Percentiles rank a stretch among this genome's conserved stretches.
Evolutionary conservation across 2,329 filamentous ascomycete genomes (phyloP).

Genomic region (Aspergillus arachidicola): DNA sequence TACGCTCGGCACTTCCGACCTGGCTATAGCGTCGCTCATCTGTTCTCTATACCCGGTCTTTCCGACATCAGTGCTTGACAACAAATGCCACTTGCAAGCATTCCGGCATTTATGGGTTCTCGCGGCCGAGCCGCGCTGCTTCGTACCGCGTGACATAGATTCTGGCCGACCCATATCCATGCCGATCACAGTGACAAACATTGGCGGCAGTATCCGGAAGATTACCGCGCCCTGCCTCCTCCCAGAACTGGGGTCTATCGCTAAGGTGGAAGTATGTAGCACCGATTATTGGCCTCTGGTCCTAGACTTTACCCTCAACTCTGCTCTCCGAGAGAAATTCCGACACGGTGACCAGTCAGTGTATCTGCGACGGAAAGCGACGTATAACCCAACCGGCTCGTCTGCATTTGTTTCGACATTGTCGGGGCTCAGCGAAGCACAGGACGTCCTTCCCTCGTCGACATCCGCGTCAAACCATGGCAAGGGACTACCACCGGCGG

Average conservation of each 20-base stretch:
- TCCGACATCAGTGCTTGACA: slow-evolving; percentile 86
- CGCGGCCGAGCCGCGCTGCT: slow-evolving; percentile 83
- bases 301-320: slow-evolving; percentile 70
- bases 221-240: slow-evolving; percentile 61
- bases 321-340: slow-evolving; percentile 66
- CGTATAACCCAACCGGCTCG: slow-evolving; percentile 62
- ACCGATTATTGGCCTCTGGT: slow-evolving; percentile 79
- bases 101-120: slow-evolving; percentile 98
- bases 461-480: slow-evolving; percentile 25
- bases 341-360: slow-evolving; percentile 67
- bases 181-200: slow-evolving; percentile 68
- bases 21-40: slow-evolving; percentile 82
- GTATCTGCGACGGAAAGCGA: slow-evolving; percentile 70
- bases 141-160: slow-evolving; percentile 84
- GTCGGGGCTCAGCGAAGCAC: slow-evolving; percentile 68
- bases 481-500: slow-evolving; percentile 28
- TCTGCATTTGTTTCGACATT: slow-evolving; percentile 74
- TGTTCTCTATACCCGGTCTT: slow-evolving; percentile 94
- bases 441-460: slow-evolving; percentile 44
- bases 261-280: slow-evolving; percentile 40
- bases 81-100: slow-evolving; percentile 90
- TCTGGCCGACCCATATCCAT: slow-evolving; percentile 78
- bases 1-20: slow-evolving; percentile 85
- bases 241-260: slow-evolving; percentile 45
- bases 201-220: slow-evolving; percentile 36